Evolutionary conservation across 1,139 yeast species (phyloP).

Genomic region (Candida tunisiensis): DNA sequence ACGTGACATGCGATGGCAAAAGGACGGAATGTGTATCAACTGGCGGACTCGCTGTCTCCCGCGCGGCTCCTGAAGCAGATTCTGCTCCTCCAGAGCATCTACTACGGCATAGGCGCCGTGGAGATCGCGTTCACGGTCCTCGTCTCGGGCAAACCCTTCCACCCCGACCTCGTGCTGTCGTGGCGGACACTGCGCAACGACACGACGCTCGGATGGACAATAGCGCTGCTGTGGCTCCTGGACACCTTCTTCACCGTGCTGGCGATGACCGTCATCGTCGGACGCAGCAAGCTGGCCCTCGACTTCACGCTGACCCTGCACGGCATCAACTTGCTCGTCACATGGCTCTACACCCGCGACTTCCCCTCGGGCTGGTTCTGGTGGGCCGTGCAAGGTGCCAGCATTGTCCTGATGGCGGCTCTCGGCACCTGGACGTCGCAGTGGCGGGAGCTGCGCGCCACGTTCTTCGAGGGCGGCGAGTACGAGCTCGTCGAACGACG

Average conservation of each 20-base stretch:
- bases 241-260: conserved; percentile 48
- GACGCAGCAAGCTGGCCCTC: conserved; percentile 86
- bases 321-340: conserved; percentile 55
- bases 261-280: conserved; percentile 75
- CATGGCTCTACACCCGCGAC: conserved; percentile 44
- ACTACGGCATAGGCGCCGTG: conserved; percentile 19
- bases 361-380: conserved; percentile 62
- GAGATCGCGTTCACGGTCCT: conserved; percentile 19
- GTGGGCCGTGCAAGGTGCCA: conserved; percentile 68
- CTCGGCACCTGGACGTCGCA: conserved; percentile 77
- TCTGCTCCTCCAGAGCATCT: conserved; percentile 18
- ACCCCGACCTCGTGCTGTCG: conserved; percentile 56
- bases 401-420: conserved; percentile 52
- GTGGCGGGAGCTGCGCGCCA: conserved; percentile 76
- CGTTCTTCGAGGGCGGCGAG: conserved; percentile 61
- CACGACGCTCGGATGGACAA: conserved; percentile 64
- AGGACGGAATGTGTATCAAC: too few relatives aligned
- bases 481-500: conserved; percentile 9
- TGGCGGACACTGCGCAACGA: conserved; percentile 65
- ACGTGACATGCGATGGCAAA: too few relatives aligned
- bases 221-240: conserved; percentile 61
- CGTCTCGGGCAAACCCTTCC: conserved; percentile 26
- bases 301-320: conserved; percentile 89
- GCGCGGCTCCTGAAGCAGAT: conserved; percentile 22
- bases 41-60: conserved; percentile 18